phyloP scores from a whole-genome alignment of 2,329 filamentous ascomycete genomes.

The Boeremia exigua region DNA sequence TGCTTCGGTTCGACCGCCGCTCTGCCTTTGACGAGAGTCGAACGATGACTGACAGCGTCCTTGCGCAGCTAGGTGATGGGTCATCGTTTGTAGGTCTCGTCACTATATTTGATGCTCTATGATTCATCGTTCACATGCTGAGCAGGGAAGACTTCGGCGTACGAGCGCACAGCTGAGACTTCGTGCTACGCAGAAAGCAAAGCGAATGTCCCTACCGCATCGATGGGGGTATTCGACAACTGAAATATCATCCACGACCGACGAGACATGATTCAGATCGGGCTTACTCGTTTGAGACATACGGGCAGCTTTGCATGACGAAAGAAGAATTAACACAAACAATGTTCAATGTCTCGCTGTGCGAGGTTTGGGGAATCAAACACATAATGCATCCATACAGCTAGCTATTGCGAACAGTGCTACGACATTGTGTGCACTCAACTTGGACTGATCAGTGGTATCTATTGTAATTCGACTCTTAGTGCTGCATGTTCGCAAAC shows the following conservation, averaged over 20 bases:
- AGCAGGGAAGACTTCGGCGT: conserved; percentile 30
- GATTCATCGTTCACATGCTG: background rate
- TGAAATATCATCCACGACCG: conserved; percentile 7
- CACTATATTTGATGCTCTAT: background rate
- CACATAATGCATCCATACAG: too few relatives aligned
- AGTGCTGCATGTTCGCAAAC: too few relatives aligned
- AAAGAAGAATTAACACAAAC: too few relatives aligned
- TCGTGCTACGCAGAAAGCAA: conserved; percentile 29
- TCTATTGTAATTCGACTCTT: too few relatives aligned
- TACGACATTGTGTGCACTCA: too few relatives aligned
- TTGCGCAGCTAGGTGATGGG: conserved; percentile 26
- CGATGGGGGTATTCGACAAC: conserved; percentile 19
- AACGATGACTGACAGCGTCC: conserved; percentile 23
- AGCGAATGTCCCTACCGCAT: conserved; percentile 32
- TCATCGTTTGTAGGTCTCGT: conserved; percentile 17
- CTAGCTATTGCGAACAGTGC: too few relatives aligned
- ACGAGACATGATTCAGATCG: background rate
- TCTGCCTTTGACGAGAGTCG: conserved; percentile 41
- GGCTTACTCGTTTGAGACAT: too few relatives aligned
- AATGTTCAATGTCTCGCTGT: too few relatives aligned
- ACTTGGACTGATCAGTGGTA: too few relatives aligned
- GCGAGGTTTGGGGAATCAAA: too few relatives aligned
- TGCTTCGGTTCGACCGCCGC: conserved; percentile 23
- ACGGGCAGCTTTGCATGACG: too few relatives aligned
- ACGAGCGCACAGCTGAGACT: conserved; percentile 32